Base-by-base conservation (phyloP, 176 grass and related monocot species). In the Avena eriantha region DNA sequence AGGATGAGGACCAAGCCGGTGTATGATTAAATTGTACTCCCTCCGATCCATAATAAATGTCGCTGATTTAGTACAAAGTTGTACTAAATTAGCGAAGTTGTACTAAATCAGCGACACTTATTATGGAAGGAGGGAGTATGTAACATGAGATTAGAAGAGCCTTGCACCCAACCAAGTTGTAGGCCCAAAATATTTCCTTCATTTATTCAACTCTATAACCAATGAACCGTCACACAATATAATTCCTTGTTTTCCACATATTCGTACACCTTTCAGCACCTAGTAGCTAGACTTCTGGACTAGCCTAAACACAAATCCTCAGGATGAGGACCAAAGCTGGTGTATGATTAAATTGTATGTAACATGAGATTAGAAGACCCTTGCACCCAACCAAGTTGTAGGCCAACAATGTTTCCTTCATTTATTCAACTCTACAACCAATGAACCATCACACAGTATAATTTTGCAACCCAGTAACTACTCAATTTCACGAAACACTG, bases 371-470 rank as follows among this genome's bases (percentile, higher is more conserved):
- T 68, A 69, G 34, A 86, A 45, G 13, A 66, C 13, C 18, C 48
- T 69, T 17, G 21, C 33, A 70, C 17, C 49, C 22, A 70, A 70
- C 3, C 10, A 85, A 41, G 68, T 23, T 2, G 19, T 69, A 41
- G 15, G 21, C 6, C 19, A 77, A 39, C 9, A 45, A 18, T 43
- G 35, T 22, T 68, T 47, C 10, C 6, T 46, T 56, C 48, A 57
- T 69, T 69, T 78, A 54, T 19, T 29, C 83, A 78, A 55, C 48
- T 39, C 29, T 12, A 36, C 24, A 77, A 49, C 14, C 21, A 78
- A 78, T 55, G 22, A 43, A 41, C 1, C 3, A 8, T 68, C 41
- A 53, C 9, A 14, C 29, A 5, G 10, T 78, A 78, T 26, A 43
- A 55, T 55, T 22, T 66, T 10, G 24, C 23, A 67, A 67, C 67